Percentiles rank a stretch among this genome's conserved stretches.
Conservation (phyloP, 2,329 filamentous ascomycete genomes). For the Diplodia corticola region DNA sequence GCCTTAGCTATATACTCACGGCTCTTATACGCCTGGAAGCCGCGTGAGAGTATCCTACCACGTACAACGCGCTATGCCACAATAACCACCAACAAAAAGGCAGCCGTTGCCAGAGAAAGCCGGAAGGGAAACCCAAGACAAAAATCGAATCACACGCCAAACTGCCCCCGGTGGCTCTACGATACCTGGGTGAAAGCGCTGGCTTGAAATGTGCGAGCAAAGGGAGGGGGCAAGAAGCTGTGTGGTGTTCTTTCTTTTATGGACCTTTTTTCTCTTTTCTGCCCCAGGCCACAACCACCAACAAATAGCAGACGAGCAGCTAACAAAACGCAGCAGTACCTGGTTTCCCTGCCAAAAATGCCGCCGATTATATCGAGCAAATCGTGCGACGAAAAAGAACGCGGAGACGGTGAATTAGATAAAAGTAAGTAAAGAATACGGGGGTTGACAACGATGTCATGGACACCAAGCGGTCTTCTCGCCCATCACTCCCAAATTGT, state of each 20-base stretch:
- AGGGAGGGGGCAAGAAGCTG: neutral
- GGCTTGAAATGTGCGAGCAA: neutral
- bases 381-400: neutral
- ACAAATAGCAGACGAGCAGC: neutral
- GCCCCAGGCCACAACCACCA: neutral
- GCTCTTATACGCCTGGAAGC: neutral
- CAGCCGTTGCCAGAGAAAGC: neutral
- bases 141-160: neutral
- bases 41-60: neutral
- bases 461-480: neutral
- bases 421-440: neutral
- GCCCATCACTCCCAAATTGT: neutral
- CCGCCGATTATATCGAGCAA: neutral
- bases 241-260: neutral
- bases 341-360: slow-evolving; percentile 9
- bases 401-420: neutral
- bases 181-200: neutral
- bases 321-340: slow-evolving; percentile 1
- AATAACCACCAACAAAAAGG: slow-evolving; percentile 4
- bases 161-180: neutral
- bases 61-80: neutral
- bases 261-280: neutral
- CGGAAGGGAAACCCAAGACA: neutral
- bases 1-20: neutral
- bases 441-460: neutral